A percentile compares a stretch with the other conserved stretches of the same genome.
Evolutionary conservation across 2,329 filamentous ascomycete species (phyloP).

Genomic region (Dryadomyces sulphureus): DNA sequence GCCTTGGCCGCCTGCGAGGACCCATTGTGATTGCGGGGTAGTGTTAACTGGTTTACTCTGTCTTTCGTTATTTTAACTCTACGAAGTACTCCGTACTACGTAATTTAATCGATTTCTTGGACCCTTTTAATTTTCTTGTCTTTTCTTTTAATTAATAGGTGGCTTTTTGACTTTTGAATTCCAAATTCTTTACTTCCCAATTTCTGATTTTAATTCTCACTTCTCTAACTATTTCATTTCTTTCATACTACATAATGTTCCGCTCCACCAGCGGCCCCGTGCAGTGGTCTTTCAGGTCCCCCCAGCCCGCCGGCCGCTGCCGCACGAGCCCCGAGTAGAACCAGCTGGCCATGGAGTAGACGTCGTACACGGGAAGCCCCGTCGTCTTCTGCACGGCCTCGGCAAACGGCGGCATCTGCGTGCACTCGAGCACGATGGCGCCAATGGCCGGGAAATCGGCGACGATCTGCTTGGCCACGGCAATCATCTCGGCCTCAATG

Average conservation of each 20-base stretch:
- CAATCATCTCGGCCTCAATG: background rate
- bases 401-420: slow-evolving; percentile 1
- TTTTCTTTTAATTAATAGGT: no score
- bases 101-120: no score
- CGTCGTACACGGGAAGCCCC: background rate
- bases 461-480: background rate
- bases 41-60: no score
- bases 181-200: no score
- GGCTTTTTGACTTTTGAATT: no score
- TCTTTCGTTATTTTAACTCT: no score
- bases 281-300: background rate
- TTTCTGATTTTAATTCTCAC: no score
- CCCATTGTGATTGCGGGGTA: no score
- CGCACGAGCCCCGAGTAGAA: background rate
- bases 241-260: slow-evolving; percentile 1
- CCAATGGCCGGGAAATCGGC: background rate
- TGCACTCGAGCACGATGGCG: background rate
- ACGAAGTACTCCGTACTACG: no score
- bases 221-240: background rate
- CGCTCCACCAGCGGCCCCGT: background rate
- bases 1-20: background rate
- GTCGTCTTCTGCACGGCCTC: background rate
- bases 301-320: background rate
- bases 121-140: no score
- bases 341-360: background rate